Conservation (phyloP, 2,329 filamentous ascomycete genomes). For the Aspergillus sp. region DNA sequence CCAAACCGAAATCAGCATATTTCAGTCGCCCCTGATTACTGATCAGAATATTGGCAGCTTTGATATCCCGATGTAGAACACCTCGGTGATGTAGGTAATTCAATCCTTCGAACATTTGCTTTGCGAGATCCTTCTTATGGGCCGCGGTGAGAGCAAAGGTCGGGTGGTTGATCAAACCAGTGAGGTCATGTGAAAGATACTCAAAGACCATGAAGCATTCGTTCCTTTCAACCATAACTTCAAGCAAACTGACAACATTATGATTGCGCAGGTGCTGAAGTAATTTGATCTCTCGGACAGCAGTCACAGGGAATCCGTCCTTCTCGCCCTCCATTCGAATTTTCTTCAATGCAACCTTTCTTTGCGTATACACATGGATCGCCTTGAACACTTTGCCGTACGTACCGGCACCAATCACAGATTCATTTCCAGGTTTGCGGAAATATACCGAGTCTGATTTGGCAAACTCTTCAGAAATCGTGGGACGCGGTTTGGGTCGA, state of each 20-base stretch:
- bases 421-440: slow-evolving; percentile 95
- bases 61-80: slow-evolving; percentile 97
- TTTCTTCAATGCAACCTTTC: slow-evolving; percentile 89
- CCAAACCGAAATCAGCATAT: slow-evolving; percentile 92
- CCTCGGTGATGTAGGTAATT: slow-evolving; percentile 90
- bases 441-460: slow-evolving; percentile 88
- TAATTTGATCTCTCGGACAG: slow-evolving; percentile 93
- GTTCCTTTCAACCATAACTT: slow-evolving; percentile 99
- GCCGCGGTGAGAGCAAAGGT: slow-evolving; percentile 79
- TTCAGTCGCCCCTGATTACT: slow-evolving; percentile 87
- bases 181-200: slow-evolving; percentile 94
- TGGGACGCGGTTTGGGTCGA: slow-evolving; percentile 69
- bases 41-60: slow-evolving; percentile 94
- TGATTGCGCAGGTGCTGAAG: slow-evolving; percentile 88
- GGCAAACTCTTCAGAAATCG: slow-evolving; percentile 69
- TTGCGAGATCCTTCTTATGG: slow-evolving; percentile 90
- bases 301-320: slow-evolving; percentile 96
- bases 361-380: slow-evolving; percentile 72
- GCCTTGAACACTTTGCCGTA: slow-evolving; percentile 98
- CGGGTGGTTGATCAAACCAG: slow-evolving; percentile 91
- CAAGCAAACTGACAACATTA: slow-evolving; percentile 83
- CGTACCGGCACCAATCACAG: slow-evolving; percentile 90
- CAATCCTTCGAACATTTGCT: slow-evolving; percentile 88
- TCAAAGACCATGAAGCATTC: slow-evolving; percentile 99
- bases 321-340: slow-evolving; percentile 99